phyloP scores from a whole-genome alignment of 139 green algal genomes.

The Closterium sp. region DNA sequence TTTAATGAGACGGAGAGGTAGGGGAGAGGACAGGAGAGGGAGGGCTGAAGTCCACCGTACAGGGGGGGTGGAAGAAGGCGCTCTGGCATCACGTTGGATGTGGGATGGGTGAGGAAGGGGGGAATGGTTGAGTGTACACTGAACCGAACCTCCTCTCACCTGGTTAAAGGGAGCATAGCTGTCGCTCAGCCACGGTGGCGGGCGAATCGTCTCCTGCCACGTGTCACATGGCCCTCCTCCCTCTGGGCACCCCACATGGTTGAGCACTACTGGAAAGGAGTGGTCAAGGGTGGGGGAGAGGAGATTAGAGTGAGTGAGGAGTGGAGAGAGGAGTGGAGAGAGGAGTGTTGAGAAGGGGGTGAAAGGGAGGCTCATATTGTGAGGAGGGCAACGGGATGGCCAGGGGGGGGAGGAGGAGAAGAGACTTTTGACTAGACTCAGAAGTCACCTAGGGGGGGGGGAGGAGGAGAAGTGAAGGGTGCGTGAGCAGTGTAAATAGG shows the following conservation, averaged over 20 bases:
- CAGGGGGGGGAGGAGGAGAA: background rate
- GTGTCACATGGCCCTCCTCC: conserved; percentile 18
- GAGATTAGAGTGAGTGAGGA: background rate
- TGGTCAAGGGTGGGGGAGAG: background rate
- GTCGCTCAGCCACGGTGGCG: background rate
- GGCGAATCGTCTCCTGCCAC: background rate
- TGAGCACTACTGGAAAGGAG: background rate
- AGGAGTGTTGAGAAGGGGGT: background rate
- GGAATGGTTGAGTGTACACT: too few species aligned
- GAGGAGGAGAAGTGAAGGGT: too few species aligned
- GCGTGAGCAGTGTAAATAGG: too few species aligned
- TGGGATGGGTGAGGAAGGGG: too few species aligned
- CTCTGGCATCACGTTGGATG: too few species aligned
- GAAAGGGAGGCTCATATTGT: too few species aligned
- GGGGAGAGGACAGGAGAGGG: background rate
- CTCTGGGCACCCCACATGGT: conserved; percentile 15
- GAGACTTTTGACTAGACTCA: too few species aligned
- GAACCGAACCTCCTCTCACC: too few species aligned
- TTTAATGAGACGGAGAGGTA: background rate
- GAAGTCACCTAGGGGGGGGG: background rate
- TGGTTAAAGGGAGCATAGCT: conserved; percentile 14
- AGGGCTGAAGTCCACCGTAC: too few species aligned
- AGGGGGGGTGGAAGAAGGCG: too few species aligned
- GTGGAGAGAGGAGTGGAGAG: background rate
- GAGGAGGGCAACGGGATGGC: background rate